These are phyloP conservation scores for Trichopus zeylanicus DNA, from an alignment of 116 monocot species.

Conservation along the genomic window DNA sequence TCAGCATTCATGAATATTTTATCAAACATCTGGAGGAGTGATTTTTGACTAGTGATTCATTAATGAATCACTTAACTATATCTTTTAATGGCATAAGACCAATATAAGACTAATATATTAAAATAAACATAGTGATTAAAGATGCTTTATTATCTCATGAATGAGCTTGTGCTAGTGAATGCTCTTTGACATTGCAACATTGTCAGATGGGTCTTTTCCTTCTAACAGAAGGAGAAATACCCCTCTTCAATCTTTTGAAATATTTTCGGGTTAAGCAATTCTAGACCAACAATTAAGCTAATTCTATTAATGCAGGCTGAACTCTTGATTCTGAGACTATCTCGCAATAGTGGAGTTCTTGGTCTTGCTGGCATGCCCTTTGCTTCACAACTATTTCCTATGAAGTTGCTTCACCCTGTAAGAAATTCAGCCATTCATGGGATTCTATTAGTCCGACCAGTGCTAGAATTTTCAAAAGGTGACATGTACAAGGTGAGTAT, in stretches of 20 bases:
- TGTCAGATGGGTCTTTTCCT: no score
- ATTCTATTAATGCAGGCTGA: constrained; percentile 61
- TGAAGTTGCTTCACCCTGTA: constrained; percentile 9
- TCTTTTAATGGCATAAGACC: no score
- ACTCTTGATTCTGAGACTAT: constrained; percentile 85
- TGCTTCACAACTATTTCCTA: constrained; percentile 73
- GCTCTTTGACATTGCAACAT: no score
- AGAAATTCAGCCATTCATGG: constrained; percentile 23
- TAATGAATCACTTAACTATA: no score
- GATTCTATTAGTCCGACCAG: constrained; percentile 76
- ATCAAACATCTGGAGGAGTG: no score
- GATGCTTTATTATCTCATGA: not conserved
- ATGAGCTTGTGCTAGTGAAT: not conserved
- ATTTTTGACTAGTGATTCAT: no score
- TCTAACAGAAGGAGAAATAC: no score
- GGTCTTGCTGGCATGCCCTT: constrained; percentile 99
- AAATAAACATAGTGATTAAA: not conserved
- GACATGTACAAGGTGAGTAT: constrained; percentile 88
- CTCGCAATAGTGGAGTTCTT: constrained; percentile 89
- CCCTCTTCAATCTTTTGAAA: not conserved
- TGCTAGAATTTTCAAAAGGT: constrained; percentile 77
- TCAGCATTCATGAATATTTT: no score
- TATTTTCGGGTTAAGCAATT: not conserved
- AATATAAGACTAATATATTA: no score
- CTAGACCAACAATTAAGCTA: not conserved